These are phyloP conservation scores for Phialocephala sp. DNA, from an alignment of 2,329 filamentous ascomycete genomes.

Conservation along the genomic window DNA sequence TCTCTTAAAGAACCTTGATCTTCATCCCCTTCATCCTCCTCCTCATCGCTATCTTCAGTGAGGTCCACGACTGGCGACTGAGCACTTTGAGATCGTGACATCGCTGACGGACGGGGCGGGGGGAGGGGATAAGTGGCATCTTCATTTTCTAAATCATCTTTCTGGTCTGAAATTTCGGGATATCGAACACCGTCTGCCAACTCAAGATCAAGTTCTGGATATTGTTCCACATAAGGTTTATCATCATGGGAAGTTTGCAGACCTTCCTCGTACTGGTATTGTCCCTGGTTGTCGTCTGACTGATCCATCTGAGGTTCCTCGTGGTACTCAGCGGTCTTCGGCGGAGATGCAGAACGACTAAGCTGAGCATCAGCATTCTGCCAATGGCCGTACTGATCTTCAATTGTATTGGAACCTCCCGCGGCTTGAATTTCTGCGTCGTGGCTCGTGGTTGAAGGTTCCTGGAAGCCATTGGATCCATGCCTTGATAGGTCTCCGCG, in stretches of 20 bases:
- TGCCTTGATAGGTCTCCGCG: neutral
- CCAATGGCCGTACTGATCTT: conserved; percentile 35
- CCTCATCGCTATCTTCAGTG: conserved; percentile 34
- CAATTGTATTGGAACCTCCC: conserved; percentile 13
- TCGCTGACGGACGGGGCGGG: conserved; percentile 18
- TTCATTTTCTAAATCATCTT: conserved; percentile 8
- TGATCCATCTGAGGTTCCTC: conserved; percentile 24
- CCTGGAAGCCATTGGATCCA: conserved; percentile 14
- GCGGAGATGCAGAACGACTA: conserved; percentile 23
- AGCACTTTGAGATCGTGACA: conserved; percentile 36
- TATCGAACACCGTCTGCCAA: conserved; percentile 25
- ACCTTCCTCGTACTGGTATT: conserved; percentile 4
- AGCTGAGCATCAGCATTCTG: conserved; percentile 24
- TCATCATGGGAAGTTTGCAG: neutral
- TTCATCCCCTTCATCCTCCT: conserved; percentile 38
- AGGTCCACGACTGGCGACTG: conserved; percentile 37
- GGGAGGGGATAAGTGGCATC: conserved; percentile 6
- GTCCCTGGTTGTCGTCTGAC: conserved; percentile 28
- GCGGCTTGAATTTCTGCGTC: neutral
- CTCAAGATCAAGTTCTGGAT: conserved; percentile 27
- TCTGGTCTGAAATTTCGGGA: conserved; percentile 28
- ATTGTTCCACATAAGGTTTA: conserved; percentile 7
- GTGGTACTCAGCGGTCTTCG: conserved; percentile 9
- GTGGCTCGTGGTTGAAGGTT: conserved; percentile 1
- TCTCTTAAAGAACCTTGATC: neutral